phyloP scores from a whole-genome alignment of 352 stramenopile species.

The Phytophthora palmivora region DNA sequence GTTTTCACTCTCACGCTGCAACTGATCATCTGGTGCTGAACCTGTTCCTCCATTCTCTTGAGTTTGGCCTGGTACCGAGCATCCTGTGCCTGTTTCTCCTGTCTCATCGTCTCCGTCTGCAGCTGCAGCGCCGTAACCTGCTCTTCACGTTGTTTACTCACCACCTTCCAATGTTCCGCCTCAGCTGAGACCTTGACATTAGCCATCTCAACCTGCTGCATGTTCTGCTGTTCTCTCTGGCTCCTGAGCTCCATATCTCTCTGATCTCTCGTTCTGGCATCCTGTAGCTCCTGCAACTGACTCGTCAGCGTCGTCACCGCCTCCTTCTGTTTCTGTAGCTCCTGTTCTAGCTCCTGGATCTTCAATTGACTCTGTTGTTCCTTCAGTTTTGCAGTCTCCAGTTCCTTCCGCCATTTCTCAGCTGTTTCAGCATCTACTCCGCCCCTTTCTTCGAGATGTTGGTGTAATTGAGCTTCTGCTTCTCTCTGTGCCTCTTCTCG shows the following conservation, averaged over 20 bases:
- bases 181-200: conserved; percentile 46
- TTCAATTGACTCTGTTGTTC: conserved; percentile 40
- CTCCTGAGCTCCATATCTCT: conserved; percentile 39
- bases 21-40: conserved; percentile 57
- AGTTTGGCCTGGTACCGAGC: conserved; percentile 52
- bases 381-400: conserved; percentile 42
- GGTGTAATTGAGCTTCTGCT: conserved; percentile 41
- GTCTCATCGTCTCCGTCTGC: conserved; percentile 44
- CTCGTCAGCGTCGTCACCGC: conserved; percentile 28
- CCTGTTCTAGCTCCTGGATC: conserved; percentile 45
- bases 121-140: conserved; percentile 44
- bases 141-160: conserved; percentile 55
- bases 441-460: conserved; percentile 28
- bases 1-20: conserved; percentile 63
- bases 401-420: conserved; percentile 44
- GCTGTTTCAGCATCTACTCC: conserved; percentile 48
- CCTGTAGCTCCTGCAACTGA: conserved; percentile 48
- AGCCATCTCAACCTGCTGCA: conserved; percentile 48
- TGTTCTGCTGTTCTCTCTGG: conserved; percentile 45
- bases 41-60: conserved; percentile 70
- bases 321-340: conserved; percentile 45
- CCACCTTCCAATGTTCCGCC: conserved; percentile 49
- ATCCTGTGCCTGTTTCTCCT: conserved; percentile 59
- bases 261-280: conserved; percentile 32
- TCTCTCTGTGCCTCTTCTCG: conserved; percentile 35